These are phyloP conservation scores for Radiomyces spectabilis DNA, from an alignment of 192 early-diverging fungal species.

Conservation along the genomic window DNA sequence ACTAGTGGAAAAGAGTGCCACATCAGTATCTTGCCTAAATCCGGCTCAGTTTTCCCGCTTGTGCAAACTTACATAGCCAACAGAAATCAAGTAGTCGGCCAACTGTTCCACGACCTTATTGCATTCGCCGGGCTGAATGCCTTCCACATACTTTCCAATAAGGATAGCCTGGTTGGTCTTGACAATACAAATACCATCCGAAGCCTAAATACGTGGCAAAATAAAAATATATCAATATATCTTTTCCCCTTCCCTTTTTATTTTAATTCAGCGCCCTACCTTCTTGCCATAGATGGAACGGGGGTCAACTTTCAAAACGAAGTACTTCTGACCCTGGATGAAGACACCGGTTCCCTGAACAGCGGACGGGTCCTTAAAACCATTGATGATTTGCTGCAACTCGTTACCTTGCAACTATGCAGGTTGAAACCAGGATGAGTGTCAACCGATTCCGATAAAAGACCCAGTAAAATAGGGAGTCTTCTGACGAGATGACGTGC, in stretches of 20 bases:
- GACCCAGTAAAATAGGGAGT: too few relatives aligned
- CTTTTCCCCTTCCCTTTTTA: neutral
- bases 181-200: slow-evolving; percentile 59
- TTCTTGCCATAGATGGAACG: slow-evolving; percentile 73
- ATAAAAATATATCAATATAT: neutral
- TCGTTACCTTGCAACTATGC: slow-evolving; percentile 48
- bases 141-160: slow-evolving; percentile 61
- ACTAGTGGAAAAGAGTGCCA: too few relatives aligned
- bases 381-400: slow-evolving; percentile 45
- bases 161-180: slow-evolving; percentile 81
- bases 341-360: slow-evolving; percentile 60
- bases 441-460: too few relatives aligned
- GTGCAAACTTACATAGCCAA: slow-evolving; percentile 46
- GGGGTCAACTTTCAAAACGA: slow-evolving; percentile 59
- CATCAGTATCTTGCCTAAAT: too few relatives aligned
- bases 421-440: too few relatives aligned
- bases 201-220: slow-evolving; percentile 34
- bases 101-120: slow-evolving; percentile 67
- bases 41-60: neutral
- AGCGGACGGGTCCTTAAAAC: slow-evolving; percentile 50
- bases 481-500: too few relatives aligned
- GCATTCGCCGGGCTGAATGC: slow-evolving; percentile 57
- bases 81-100: slow-evolving; percentile 69
- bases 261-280: slow-evolving; percentile 28
- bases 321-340: slow-evolving; percentile 63